Evolutionary conservation across 2,329 filamentous ascomycete species (phyloP), one percentile per base, ranked within the genome.

Genomic region (Colletotrichum sp.): DNA sequence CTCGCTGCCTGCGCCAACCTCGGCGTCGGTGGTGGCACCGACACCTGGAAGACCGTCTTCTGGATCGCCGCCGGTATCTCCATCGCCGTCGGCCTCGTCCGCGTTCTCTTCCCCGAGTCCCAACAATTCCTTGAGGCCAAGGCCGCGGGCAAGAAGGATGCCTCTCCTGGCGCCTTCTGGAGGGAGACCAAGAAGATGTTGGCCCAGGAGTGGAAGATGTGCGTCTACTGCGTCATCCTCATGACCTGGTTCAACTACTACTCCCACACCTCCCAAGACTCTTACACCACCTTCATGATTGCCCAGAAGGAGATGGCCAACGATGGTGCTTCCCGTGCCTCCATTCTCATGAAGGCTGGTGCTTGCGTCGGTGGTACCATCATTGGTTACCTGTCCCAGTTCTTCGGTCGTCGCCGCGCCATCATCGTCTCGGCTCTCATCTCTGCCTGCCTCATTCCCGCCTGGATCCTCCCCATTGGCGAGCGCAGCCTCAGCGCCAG

Each of bases 221-320:
- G 90, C 77, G 80, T 95, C 69, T 96, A 96, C 86, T 94, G 93
- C 82, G 86, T 94, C 81, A 87, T 96, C 75, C 86, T 96, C 66
- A 95, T 96, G 94, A 93, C 92, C 0, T 94, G 93, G 88, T 91
- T 92, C 86, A 92, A 92, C 83, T 92, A 88, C 82, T 95, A 94
- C 85, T 93, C 92, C 65, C 94, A 96, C 85, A 94, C 93, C 3
- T 93, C 91, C 29, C 94, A 96, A 81, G 94, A 96, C 84, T 93
- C 90, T 63, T 96, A 95, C 85, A 95, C 94, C 1, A 95, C 94
- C 5, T 95, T 95, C 81, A 93, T 96, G 92, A 86, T 93, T 51
- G 88, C 88, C 6, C 89, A 94, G 78, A 95, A 96, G 83, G 90
- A 92, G 76, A 87, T 96, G 72, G 79, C 87, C 69, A 93, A 94